Conservation (phyloP, 768 basidiomycete species). For the Pisolithus orientalis region DNA sequence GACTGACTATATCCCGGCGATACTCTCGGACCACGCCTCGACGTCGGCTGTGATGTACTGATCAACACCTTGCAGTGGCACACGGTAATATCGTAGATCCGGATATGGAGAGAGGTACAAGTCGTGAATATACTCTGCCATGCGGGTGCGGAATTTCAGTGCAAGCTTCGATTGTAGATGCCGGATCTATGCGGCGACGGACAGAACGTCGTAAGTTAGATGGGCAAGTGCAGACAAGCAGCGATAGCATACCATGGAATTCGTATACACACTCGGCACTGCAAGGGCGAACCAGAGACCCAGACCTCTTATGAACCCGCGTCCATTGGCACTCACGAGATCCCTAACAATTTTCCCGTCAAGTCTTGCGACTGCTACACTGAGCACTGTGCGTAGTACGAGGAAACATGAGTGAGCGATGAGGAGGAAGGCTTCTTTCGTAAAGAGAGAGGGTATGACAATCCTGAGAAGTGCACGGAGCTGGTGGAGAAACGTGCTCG, state of each 20-base stretch:
- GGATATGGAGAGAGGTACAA: constrained; percentile 79
- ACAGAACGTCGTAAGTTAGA: neutral
- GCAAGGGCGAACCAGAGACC: constrained; percentile 87
- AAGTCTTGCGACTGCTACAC: constrained; percentile 79
- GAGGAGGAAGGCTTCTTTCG: constrained; percentile 70
- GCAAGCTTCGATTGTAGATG: constrained; percentile 85
- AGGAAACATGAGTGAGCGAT: constrained; percentile 80
- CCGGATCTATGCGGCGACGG: constrained; percentile 53
- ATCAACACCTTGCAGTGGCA: constrained; percentile 69
- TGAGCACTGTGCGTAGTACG: constrained; percentile 78
- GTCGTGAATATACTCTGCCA: constrained; percentile 89
- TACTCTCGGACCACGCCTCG: constrained; percentile 78
- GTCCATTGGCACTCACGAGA: constrained; percentile 80
- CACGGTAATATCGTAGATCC: constrained; percentile 63
- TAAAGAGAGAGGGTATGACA: constrained; percentile 54
- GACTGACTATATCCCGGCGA: constrained; percentile 76
- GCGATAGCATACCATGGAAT: constrained; percentile 66
- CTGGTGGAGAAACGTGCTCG: constrained; percentile 63
- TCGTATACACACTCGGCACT: constrained; percentile 91
- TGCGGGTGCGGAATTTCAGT: constrained; percentile 72
- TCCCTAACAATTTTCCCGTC: constrained; percentile 89
- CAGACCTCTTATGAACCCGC: constrained; percentile 76
- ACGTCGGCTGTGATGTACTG: constrained; percentile 94
- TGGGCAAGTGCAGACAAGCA: neutral
- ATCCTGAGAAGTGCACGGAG: constrained; percentile 69